phyloP scores from a whole-genome alignment of 805 yeast species.

The Millerago galiae region DNA sequence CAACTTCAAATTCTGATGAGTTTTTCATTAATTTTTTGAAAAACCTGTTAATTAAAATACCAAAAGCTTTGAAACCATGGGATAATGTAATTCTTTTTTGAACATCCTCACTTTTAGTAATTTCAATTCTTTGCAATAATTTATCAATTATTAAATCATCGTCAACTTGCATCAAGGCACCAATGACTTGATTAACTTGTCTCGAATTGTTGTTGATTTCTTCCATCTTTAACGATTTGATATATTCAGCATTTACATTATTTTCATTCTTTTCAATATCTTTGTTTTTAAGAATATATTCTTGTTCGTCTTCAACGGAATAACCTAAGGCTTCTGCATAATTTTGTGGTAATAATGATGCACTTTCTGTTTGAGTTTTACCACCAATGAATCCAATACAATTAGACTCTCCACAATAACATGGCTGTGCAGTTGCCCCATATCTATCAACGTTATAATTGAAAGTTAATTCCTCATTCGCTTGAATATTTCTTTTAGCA shows the following conservation, averaged over 20 bases:
- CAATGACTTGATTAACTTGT: slow-evolving; percentile 75
- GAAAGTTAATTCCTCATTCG: slow-evolving; percentile 84
- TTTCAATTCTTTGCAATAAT: slow-evolving; percentile 59
- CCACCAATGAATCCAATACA: slow-evolving; percentile 96
- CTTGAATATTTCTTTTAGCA: slow-evolving; percentile 62
- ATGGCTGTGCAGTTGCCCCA: slow-evolving; percentile 90
- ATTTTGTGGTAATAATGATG: slow-evolving; percentile 73
- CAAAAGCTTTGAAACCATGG: slow-evolving; percentile 82
- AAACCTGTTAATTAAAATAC: slow-evolving; percentile 44
- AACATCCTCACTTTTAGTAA: slow-evolving; percentile 44
- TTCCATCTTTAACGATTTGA: slow-evolving; percentile 47
- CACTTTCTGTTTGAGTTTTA: slow-evolving; percentile 92
- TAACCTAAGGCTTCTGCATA: slow-evolving; percentile 85
- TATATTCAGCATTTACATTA: slow-evolving; percentile 58
- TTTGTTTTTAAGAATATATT: slow-evolving; percentile 51
- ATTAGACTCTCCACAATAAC: slow-evolving; percentile 89
- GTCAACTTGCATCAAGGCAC: slow-evolving; percentile 71
- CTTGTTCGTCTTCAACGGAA: slow-evolving; percentile 57
- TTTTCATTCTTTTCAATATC: slow-evolving; percentile 49
- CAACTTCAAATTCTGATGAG: slow-evolving; percentile 6
- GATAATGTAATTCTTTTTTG: slow-evolving; percentile 59
- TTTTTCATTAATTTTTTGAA: not conserved
- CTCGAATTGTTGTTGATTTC: slow-evolving; percentile 34
- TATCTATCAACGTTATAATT: slow-evolving; percentile 90
- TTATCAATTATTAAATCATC: slow-evolving; percentile 58